Conservation (phyloP, 2,329 filamentous ascomycete genomes). For the Neospermospora avenae region DNA sequence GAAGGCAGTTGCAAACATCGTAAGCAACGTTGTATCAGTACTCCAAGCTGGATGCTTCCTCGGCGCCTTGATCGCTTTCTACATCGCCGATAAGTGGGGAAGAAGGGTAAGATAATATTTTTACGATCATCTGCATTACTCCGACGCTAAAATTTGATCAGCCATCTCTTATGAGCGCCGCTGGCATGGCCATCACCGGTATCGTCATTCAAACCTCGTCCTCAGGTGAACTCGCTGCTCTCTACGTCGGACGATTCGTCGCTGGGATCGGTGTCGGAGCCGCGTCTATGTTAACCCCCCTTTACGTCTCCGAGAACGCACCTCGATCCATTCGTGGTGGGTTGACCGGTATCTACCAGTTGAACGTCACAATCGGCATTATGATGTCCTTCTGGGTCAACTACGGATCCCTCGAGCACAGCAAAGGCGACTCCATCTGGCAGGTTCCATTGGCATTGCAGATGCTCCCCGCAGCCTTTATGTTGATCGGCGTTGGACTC, state of each 20-base stretch:
- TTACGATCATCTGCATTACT: background rate
- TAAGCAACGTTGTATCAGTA: slow-evolving; percentile 63
- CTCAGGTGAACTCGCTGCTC: slow-evolving; percentile 39
- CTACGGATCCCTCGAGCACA: slow-evolving; percentile 47
- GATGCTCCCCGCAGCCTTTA: slow-evolving; percentile 58
- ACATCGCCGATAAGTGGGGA: slow-evolving; percentile 36
- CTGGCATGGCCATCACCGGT: background rate
- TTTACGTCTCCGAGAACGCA: slow-evolving; percentile 46
- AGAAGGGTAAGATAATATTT: slow-evolving; percentile 31
- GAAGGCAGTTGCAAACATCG: slow-evolving; percentile 35
- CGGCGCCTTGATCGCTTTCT: slow-evolving; percentile 52
- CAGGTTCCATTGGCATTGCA: slow-evolving; percentile 64
- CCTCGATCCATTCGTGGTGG: slow-evolving; percentile 50
- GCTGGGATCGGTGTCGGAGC: slow-evolving; percentile 49
- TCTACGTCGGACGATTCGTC: slow-evolving; percentile 63
- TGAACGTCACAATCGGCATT: slow-evolving; percentile 42
- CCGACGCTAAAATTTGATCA: background rate
- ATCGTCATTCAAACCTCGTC: background rate
- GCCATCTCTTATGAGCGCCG: background rate
- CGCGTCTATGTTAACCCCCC: slow-evolving; percentile 40
- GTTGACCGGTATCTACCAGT: slow-evolving; percentile 48
- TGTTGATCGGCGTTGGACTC: slow-evolving; percentile 61
- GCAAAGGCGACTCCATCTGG: slow-evolving; percentile 44
- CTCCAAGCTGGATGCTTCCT: slow-evolving; percentile 67
- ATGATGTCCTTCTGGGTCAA: slow-evolving; percentile 43